Conservation (phyloP, 2,329 filamentous ascomycete species). For the Colletotrichum sp. region DNA sequence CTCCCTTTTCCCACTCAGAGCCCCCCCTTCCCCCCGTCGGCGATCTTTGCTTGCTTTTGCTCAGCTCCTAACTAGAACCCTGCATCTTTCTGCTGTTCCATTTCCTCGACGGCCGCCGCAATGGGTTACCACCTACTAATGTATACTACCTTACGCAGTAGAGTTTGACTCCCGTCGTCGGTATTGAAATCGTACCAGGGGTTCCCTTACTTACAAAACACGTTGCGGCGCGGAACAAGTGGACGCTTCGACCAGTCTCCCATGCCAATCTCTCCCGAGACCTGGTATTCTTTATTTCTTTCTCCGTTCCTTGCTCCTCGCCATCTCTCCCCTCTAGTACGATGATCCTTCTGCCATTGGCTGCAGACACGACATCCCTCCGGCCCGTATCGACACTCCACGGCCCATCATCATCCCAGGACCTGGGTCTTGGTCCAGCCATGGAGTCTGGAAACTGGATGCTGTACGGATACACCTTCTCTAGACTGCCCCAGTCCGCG, state of each 20-base stretch:
- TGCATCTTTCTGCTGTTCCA: background rate
- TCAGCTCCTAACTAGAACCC: background rate
- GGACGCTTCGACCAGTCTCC: background rate
- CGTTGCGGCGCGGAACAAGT: background rate
- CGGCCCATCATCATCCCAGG: background rate
- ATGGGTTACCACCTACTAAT: background rate
- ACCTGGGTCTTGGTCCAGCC: background rate
- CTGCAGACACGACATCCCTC: background rate
- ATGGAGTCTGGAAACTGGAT: background rate
- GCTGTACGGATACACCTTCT: background rate
- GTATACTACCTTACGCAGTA: background rate
- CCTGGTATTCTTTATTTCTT: background rate
- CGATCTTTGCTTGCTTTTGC: background rate
- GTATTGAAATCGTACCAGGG: background rate
- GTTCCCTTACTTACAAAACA: background rate
- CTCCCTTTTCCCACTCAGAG: background rate
- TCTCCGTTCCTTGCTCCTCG: background rate
- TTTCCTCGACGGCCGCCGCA: background rate
- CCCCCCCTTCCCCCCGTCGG: background rate
- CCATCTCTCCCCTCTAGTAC: background rate
- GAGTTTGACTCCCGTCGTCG: background rate
- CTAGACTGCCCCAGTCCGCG: background rate
- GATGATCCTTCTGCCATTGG: background rate
- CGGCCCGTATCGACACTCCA: background rate
- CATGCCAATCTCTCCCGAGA: background rate